phyloP scores from a whole-genome alignment of 31 red algal species.

The Endocladia muricata region DNA sequence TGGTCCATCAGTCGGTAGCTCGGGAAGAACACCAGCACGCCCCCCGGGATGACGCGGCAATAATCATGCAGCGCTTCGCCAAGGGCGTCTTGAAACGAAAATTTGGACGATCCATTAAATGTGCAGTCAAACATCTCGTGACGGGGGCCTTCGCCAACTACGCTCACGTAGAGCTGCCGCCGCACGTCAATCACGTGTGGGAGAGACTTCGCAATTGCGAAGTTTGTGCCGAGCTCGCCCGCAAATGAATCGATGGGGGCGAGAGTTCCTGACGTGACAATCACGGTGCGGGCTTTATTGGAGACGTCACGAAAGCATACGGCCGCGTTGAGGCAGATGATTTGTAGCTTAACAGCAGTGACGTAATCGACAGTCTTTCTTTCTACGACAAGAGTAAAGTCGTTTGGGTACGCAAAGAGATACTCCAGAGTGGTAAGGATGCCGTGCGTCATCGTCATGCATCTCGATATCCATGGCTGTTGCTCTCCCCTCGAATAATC shows the following conservation, averaged over 20 bases:
- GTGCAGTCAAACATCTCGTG: constrained; percentile 34
- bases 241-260: constrained; percentile 58
- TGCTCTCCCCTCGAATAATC: background rate
- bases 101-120: constrained; percentile 36
- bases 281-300: constrained; percentile 48
- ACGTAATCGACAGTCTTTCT: constrained; percentile 31
- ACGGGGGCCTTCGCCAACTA: constrained; percentile 34
- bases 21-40: constrained; percentile 91
- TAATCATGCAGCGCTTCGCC: constrained; percentile 55
- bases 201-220: constrained; percentile 33
- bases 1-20: constrained; percentile 66
- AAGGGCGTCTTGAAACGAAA: constrained; percentile 65
- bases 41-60: constrained; percentile 60
- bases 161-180: constrained; percentile 50
- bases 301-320: constrained; percentile 49
- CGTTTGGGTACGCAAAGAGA: constrained; percentile 20
- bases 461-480: constrained; percentile 20
- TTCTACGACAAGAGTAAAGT: constrained; percentile 27
- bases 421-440: constrained; percentile 42
- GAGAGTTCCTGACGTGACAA: constrained; percentile 65
- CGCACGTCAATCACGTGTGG: constrained; percentile 56
- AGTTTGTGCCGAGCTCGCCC: constrained; percentile 52
- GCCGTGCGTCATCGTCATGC: constrained; percentile 10
- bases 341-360: constrained; percentile 26
- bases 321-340: constrained; percentile 70